These are phyloP conservation scores for Trichophyton rubrum DNA, from an alignment of 2,329 filamentous ascomycete species.

Conservation along the genomic window DNA sequence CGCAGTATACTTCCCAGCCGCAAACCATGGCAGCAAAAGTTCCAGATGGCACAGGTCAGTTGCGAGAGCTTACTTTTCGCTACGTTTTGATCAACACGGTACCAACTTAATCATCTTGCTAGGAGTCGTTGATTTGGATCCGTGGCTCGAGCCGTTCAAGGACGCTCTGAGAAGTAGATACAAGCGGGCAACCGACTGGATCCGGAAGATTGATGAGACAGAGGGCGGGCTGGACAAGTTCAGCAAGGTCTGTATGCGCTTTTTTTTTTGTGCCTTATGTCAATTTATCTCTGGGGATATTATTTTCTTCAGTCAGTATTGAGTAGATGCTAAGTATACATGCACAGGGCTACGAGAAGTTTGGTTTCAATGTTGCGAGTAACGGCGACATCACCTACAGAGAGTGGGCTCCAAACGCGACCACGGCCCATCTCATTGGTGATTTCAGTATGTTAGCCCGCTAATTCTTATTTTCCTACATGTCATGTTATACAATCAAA, in stretches of 20 bases:
- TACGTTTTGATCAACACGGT: constrained; percentile 1
- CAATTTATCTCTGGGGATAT: no score
- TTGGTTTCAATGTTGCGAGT: constrained; percentile 67
- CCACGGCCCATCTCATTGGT: constrained; percentile 72
- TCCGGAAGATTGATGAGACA: constrained; percentile 64
- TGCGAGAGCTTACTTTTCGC: not conserved
- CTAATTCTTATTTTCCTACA: not conserved
- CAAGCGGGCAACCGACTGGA: constrained; percentile 71
- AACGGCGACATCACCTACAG: constrained; percentile 81
- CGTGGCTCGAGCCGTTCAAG: constrained; percentile 77
- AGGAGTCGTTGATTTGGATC: constrained; percentile 76
- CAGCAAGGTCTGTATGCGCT: constrained; percentile 49
- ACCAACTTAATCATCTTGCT: constrained; percentile 11
- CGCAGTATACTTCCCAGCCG: not conserved
- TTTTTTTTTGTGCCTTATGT: no score
- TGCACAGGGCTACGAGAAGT: constrained; percentile 65
- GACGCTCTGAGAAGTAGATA: constrained; percentile 65
- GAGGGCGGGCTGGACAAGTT: constrained; percentile 91
- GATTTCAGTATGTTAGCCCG: constrained; percentile 64
- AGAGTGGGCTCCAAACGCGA: constrained; percentile 92
- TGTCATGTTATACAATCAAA: not conserved
- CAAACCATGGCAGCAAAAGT: not conserved
- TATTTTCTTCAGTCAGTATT: not conserved
- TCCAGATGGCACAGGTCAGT: constrained; percentile 23
- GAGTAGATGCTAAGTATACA: not conserved